Conservation (phyloP, 2,329 filamentous ascomycete genomes). For the Corinectria fuckeliana region DNA sequence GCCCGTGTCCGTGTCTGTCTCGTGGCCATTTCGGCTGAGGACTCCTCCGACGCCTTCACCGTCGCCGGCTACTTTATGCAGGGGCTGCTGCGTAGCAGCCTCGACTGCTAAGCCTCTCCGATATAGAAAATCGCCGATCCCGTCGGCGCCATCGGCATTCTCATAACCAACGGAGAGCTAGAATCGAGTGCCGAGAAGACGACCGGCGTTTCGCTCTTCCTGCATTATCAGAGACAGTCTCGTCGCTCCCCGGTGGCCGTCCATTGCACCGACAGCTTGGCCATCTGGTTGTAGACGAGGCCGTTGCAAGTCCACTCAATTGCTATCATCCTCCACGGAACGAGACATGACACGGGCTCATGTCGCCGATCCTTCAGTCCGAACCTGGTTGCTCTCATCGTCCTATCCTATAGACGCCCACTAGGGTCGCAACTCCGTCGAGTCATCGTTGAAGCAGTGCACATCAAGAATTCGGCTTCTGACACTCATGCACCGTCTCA, state of each 20-base stretch:
- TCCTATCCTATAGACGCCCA: background rate
- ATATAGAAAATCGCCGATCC: background rate
- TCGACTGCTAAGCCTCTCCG: slow-evolving; percentile 1
- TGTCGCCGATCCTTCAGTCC: background rate
- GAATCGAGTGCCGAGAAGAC: background rate
- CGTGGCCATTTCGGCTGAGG: slow-evolving; percentile 8
- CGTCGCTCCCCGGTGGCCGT: slow-evolving; percentile 8
- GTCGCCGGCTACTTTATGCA: background rate
- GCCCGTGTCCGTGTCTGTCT: slow-evolving; percentile 30
- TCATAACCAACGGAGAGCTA: background rate
- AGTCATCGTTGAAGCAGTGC: background rate
- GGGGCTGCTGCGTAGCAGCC: slow-evolving; percentile 13
- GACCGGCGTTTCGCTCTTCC: background rate
- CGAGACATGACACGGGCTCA: background rate
- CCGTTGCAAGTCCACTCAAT: slow-evolving; percentile 8
- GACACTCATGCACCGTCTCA: background rate
- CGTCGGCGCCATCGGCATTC: background rate
- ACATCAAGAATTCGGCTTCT: background rate
- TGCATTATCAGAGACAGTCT: slow-evolving; percentile 3
- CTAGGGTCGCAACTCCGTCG: background rate
- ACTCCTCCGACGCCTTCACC: background rate
- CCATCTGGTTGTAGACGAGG: slow-evolving; percentile 19
- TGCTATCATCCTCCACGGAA: background rate
- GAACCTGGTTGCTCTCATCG: background rate
- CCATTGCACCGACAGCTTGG: background rate